Conservation (phyloP, 352 stramenopile genomes). For the Globisporangium paddicum region DNA sequence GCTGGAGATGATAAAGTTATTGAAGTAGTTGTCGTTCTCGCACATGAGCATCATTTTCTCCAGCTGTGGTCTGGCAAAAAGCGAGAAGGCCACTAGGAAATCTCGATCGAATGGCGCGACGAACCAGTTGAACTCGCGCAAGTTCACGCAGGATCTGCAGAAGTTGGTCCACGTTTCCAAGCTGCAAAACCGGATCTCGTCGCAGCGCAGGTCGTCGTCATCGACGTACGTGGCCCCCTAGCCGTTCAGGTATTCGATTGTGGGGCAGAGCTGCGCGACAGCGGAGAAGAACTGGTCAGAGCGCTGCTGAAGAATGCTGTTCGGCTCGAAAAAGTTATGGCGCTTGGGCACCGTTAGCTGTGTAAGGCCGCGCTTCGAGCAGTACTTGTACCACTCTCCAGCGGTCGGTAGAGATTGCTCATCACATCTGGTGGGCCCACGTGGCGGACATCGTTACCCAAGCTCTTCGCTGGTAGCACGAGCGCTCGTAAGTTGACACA, state of each 20-base stretch:
- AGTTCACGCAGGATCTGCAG: background rate
- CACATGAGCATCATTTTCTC: background rate
- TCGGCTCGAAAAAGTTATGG: background rate
- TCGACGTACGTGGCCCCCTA: background rate
- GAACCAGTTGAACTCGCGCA: constrained; percentile 1
- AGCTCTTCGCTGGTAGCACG: background rate
- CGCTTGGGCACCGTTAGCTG: background rate
- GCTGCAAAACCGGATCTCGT: background rate
- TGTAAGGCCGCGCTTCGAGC: background rate
- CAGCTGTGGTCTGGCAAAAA: background rate
- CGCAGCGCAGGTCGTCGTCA: background rate
- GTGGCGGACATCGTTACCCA: background rate
- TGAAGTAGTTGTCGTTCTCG: background rate
- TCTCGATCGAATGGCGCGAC: background rate
- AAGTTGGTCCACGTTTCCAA: background rate
- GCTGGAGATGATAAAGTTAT: background rate
- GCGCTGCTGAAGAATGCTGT: background rate
- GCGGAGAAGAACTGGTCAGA: background rate
- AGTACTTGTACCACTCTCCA: background rate
- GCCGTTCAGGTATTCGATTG: background rate
- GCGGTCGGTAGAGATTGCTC: background rate
- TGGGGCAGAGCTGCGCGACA: background rate
- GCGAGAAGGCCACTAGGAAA: background rate
- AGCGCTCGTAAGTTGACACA: background rate
- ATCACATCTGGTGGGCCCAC: background rate